Conservation (phyloP, 306 rosid species). For the Prunus mongolica region DNA sequence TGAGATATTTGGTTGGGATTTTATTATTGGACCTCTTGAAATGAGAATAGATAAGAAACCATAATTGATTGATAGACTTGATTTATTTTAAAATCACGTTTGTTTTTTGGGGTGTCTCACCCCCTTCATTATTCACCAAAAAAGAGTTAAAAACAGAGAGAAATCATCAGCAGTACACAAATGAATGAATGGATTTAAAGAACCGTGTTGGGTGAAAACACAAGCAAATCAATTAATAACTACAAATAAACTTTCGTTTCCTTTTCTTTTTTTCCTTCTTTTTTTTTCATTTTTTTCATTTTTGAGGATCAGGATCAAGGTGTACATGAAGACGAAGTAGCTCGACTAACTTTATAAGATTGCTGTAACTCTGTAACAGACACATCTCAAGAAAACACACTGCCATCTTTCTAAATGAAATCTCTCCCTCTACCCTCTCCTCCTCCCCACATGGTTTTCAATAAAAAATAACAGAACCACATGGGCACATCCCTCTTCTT, state of each 20-base stretch:
- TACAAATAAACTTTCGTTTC: neutral
- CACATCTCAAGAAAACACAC: constrained; percentile 14
- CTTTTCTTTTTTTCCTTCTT: neutral
- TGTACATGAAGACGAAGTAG: constrained; percentile 3
- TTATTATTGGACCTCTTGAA: too few species aligned
- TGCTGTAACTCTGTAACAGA: neutral
- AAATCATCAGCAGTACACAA: neutral
- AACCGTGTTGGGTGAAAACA: neutral
- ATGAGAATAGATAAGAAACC: too few species aligned
- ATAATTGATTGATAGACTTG: too few species aligned
- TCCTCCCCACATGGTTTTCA: constrained; percentile 62
- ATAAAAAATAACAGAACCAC: constrained; percentile 77
- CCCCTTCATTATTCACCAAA: too few species aligned
- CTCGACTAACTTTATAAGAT: constrained; percentile 3
- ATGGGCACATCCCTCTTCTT: constrained; percentile 44
- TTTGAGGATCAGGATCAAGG: neutral
- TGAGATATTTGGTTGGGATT: too few species aligned
- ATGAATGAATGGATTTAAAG: neutral
- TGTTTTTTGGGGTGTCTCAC: too few species aligned
- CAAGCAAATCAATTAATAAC: neutral
- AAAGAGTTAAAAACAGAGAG: too few species aligned
- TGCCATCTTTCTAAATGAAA: constrained; percentile 23
- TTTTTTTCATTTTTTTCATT: neutral
- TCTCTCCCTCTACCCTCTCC: constrained; percentile 28
- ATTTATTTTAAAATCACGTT: too few species aligned